Conservation (phyloP, 1,284 basidiomycete genomes). For the Ceratobasidium sp. region DNA sequence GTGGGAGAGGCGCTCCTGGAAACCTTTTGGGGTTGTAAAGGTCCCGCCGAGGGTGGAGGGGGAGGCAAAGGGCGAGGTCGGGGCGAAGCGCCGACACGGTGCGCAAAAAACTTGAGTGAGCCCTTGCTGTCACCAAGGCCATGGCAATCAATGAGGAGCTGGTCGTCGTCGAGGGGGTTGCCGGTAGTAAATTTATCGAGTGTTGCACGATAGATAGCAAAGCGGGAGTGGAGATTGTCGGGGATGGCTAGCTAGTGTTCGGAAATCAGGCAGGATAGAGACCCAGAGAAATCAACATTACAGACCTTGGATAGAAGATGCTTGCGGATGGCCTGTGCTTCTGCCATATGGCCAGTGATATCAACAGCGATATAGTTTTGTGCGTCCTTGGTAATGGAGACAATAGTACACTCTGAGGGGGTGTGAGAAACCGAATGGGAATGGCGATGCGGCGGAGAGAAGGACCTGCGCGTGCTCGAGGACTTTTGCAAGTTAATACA, state of each 20-base stretch:
- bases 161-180: slow-evolving; percentile 73
- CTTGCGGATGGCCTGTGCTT: slow-evolving; percentile 81
- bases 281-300: slow-evolving; percentile 23
- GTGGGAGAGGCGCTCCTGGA: slow-evolving; percentile 64
- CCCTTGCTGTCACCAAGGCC: slow-evolving; percentile 77
- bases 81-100: slow-evolving; percentile 49
- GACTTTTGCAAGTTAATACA: neutral
- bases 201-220: slow-evolving; percentile 86
- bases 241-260: slow-evolving; percentile 74
- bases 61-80: neutral
- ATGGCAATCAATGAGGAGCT: slow-evolving; percentile 75
- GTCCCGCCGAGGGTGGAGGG: slow-evolving; percentile 15
- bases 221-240: slow-evolving; percentile 80
- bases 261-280: slow-evolving; percentile 8
- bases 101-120: slow-evolving; percentile 82
- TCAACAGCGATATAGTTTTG: slow-evolving; percentile 83
- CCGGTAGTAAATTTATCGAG: slow-evolving; percentile 78
- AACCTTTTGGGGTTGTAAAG: slow-evolving; percentile 11
- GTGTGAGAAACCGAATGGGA: neutral
- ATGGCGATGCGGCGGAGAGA: neutral
- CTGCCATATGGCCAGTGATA: slow-evolving; percentile 70
- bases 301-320: slow-evolving; percentile 83
- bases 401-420: slow-evolving; percentile 62
- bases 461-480: neutral
- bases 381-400: slow-evolving; percentile 84